Evolutionary conservation across 257 asterid genomes (phyloP), one percentile per base, ranked within the genome.

Genomic region (Solanum habrochaites): DNA sequence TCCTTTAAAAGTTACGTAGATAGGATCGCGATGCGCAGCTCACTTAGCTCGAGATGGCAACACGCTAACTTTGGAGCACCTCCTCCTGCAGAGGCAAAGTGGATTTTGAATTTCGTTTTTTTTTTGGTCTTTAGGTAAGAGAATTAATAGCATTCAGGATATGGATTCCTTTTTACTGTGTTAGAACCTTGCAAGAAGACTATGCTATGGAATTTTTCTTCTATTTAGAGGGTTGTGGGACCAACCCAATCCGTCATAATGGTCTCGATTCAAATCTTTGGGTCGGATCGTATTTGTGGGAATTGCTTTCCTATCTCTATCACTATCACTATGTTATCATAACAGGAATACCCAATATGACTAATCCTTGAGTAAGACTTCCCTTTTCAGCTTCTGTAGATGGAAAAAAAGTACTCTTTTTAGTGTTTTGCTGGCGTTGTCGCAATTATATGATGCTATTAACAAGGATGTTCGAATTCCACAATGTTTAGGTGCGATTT

Each of bases 1-100:
- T 60, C 98, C 98, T 10, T 91, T 95, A 25, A 95, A n/a, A n/a
- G n/a, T 95, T 72, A 93, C 87, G 98, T n/a, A 93, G 91, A 94
- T 94, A n/a, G 95, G 98, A 95, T 84, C 96, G 98, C 45, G 98
- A 95, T 86, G 93, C 91, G 86, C 98, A 93, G 93, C 71, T 94
- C 86, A 91, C 82, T 88, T 98, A 95, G 78, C 93, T 94, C 83
- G 98, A 94, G 87, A 60, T 93, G n/a, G 92, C 98, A 94, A 92
- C 98, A 93, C 88, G 98, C 94, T 71, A 93, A 94, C 91, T 91
- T 97, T 95, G 98, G 98, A 45, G 83, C 91, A 35, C 82, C 90
- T 67, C 89, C 98, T 32, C 87, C 86, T 49, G 43, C 43, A 45
- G 84, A 42, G 7, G 84, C 85, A 71, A 83, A 89, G 85, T 88